phyloP scores from a whole-genome alignment of 495 filamentous ascomycete species.

The Penicillium lagena region DNA sequence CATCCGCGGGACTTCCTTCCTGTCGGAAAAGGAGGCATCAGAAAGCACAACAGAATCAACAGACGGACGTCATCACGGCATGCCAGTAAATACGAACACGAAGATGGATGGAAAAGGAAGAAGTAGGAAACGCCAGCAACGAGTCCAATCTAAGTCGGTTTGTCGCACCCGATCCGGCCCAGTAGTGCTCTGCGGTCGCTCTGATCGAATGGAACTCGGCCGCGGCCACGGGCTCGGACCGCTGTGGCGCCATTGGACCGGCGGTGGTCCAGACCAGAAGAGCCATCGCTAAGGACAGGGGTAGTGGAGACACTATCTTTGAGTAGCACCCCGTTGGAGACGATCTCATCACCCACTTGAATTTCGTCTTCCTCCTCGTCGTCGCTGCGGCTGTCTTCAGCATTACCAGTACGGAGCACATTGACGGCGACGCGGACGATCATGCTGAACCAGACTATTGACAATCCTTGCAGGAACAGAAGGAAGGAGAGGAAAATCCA shows the following conservation, averaged over 20 bases:
- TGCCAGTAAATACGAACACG: not conserved
- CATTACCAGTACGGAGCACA: conserved; percentile 67
- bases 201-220: conserved; percentile 56
- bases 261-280: conserved; percentile 39
- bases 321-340: conserved; percentile 33
- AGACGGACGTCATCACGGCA: not conserved
- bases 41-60: conserved; percentile 1
- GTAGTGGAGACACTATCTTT: conserved; percentile 18
- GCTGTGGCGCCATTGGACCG: conserved; percentile 27
- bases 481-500: conserved; percentile 71
- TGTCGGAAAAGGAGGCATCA: not conserved
- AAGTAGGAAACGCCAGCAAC: not conserved
- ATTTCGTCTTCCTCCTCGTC: conserved; percentile 80
- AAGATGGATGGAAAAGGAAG: conserved; percentile 2
- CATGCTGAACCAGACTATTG: conserved; percentile 84
- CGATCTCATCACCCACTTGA: conserved; percentile 35
- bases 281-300: conserved; percentile 22
- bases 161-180: conserved; percentile 70
- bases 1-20: conserved; percentile 3
- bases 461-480: conserved; percentile 70
- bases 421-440: conserved; percentile 73
- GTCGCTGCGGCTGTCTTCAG: conserved; percentile 83
- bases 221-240: conserved; percentile 28
- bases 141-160: conserved; percentile 31
- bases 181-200: conserved; percentile 69